These are phyloP conservation scores for Lophiotrema nucula DNA, from an alignment of 495 filamentous ascomycete genomes.

Conservation along the genomic window DNA sequence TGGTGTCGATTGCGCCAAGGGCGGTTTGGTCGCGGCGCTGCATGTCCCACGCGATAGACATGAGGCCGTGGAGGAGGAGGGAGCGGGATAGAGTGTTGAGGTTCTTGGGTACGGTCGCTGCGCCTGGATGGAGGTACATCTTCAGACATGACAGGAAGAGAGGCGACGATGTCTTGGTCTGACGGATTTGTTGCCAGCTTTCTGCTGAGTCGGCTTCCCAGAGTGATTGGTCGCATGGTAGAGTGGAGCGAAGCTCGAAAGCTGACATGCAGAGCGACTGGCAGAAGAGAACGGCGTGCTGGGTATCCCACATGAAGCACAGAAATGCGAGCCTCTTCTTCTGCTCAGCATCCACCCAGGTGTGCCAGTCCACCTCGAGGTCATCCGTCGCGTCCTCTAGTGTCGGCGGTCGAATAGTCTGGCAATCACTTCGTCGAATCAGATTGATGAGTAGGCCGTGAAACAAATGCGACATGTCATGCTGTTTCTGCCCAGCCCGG, in stretches of 20 bases:
- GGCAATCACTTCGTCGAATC: conserved; percentile 55
- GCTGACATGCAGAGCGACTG: conserved; percentile 60
- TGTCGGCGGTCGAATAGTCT: conserved; percentile 41
- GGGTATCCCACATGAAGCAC: conserved; percentile 61
- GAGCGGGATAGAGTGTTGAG: conserved; percentile 51
- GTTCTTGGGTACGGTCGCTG: conserved; percentile 38
- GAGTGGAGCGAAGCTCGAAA: conserved; percentile 52
- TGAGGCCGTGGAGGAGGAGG: conserved; percentile 54
- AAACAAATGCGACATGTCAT: conserved; percentile 56
- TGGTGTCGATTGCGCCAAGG: conserved; percentile 38
- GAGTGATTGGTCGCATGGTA: conserved; percentile 48
- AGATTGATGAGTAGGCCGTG: conserved; percentile 59
- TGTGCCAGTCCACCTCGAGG: conserved; percentile 47
- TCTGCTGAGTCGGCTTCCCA: conserved; percentile 54
- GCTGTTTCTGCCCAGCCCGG: conserved; percentile 54
- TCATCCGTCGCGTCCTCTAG: conserved; percentile 34
- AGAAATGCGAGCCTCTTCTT: conserved; percentile 54
- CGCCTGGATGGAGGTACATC: conserved; percentile 49
- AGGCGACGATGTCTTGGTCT: conserved; percentile 36
- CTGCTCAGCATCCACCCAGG: conserved; percentile 54
- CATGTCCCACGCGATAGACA: conserved; percentile 58
- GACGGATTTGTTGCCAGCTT: conserved; percentile 46
- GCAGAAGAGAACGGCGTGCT: conserved; percentile 57
- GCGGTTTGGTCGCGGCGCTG: conserved; percentile 57
- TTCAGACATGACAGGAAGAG: conserved; percentile 53